Conservation (phyloP, 345 rosid species). For the Syzygium grande region DNA sequence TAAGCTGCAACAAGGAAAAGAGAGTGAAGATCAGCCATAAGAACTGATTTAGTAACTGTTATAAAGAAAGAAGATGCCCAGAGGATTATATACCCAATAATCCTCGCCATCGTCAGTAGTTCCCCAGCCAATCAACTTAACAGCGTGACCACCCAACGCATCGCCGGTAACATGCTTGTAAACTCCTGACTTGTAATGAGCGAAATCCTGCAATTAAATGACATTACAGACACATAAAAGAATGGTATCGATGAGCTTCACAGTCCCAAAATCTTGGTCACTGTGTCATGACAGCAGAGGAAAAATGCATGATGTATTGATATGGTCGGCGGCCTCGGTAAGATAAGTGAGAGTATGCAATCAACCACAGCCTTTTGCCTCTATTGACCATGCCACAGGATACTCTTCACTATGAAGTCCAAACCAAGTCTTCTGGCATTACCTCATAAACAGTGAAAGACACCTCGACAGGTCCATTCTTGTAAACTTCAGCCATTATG, state of each 20-base stretch:
- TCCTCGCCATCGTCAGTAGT: constrained; percentile 77
- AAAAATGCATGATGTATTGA: neutral
- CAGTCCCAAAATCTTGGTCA: neutral
- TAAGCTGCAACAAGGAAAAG: constrained; percentile 43
- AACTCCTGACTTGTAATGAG: constrained; percentile 92
- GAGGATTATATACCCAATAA: constrained; percentile 58
- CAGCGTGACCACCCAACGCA: constrained; percentile 87
- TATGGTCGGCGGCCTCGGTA: neutral
- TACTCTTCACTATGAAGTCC: neutral
- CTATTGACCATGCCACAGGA: neutral
- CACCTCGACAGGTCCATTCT: constrained; percentile 94
- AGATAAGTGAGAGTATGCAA: neutral
- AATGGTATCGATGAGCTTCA: neutral
- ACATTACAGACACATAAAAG: neutral
- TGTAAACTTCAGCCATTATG: constrained; percentile 84
- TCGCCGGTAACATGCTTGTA: constrained; percentile 76
- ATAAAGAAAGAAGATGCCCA: neutral
- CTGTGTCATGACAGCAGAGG: neutral
- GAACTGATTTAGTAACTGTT: neutral
- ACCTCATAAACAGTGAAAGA: constrained; percentile 93
- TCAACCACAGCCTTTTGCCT: neutral
- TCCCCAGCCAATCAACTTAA: constrained; percentile 97
- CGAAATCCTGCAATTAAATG: constrained; percentile 57
- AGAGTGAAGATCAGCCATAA: neutral
- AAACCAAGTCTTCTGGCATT: neutral